Base-by-base conservation (phyloP, 1,139 yeast species). In the Yamadazyma pseudoaaseri region DNA sequence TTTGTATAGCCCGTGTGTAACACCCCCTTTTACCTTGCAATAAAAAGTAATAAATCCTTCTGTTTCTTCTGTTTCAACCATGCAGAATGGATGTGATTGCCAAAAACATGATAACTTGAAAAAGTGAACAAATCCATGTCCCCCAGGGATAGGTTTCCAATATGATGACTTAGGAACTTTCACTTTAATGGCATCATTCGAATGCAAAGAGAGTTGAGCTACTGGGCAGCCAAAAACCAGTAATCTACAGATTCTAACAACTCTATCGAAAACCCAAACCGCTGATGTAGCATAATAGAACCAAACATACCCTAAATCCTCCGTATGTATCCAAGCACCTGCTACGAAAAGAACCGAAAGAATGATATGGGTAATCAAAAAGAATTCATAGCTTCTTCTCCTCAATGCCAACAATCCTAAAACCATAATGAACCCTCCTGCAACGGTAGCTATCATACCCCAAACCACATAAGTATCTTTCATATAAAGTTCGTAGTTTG, bases 71-170 rank as follows among this genome's bases (percentile, higher is more conserved):
- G 57, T 45, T 7, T 52, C 58, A 8, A 60, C 52, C 37, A 60
- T 63, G 0, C 72, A 62, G 41, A 67, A 67, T 5, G 73, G 73
- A 45, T 67, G 73, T 2, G 70, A 63, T 43, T 67, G 73, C 69
- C 69, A 67, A 44, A 66, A 67, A 36, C 56, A 56, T 12, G 51
- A 35, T 5, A 60, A 60, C 29, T 54, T 52, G 23, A 70, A 36
- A 48, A 76, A 73, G 42, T 71, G 65, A 25, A 76, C 56, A 37
- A 68, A 76, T 0, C 75, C 79, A 48, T 73, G 77, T 1, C 76
- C 73, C 26, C 79, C 80, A 7, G 77, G 73, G 28, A 56, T 48
- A 1, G 70, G 47, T 13, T 54, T 49, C 76, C 76, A 73, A 38
- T 57, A 51, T 2, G 43, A 47, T 12, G 75, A 73, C 30, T 56